These are phyloP conservation scores for Fusarium buharicum DNA, from an alignment of 2,329 filamentous ascomycete species.

Conservation along the genomic window DNA sequence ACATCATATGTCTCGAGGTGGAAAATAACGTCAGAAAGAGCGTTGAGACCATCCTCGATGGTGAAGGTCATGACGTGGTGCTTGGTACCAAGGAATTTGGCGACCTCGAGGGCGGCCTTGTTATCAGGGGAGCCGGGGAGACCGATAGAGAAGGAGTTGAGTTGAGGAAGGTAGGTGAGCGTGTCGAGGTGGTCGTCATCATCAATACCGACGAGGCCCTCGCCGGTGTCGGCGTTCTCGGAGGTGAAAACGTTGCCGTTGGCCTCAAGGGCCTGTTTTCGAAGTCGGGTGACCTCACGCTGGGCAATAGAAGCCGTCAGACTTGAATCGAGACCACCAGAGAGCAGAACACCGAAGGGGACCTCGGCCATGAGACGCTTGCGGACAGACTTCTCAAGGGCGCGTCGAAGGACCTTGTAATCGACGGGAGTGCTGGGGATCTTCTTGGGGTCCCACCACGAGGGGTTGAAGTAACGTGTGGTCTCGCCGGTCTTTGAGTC, in stretches of 20 bases:
- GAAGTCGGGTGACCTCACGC: slow-evolving; percentile 84
- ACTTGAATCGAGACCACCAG: slow-evolving; percentile 94
- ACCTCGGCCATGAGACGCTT: slow-evolving; percentile 99
- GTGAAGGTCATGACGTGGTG: slow-evolving; percentile 99
- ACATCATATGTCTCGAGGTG: slow-evolving; percentile 98
- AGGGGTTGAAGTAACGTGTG: slow-evolving; percentile 89
- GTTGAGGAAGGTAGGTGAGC: slow-evolving; percentile 88
- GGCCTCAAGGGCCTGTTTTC: slow-evolving; percentile 67
- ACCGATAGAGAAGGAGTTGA: slow-evolving; percentile 99
- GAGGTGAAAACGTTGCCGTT: slow-evolving; percentile 58
- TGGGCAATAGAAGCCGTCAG: slow-evolving; percentile 95
- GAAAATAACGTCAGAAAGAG: slow-evolving; percentile 96
- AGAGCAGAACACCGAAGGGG: slow-evolving; percentile 94
- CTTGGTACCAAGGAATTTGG: slow-evolving; percentile 96
- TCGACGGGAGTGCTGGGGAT: slow-evolving; percentile 85
- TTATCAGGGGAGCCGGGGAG: slow-evolving; percentile 93
- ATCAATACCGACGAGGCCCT: slow-evolving; percentile 91
- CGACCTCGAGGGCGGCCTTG: slow-evolving; percentile 89
- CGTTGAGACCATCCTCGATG: slow-evolving; percentile 95
- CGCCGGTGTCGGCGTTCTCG: slow-evolving; percentile 68
- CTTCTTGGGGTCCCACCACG: slow-evolving; percentile 87
- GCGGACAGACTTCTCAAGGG: slow-evolving; percentile 88
- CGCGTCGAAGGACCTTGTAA: slow-evolving; percentile 81
- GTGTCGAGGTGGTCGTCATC: slow-evolving; percentile 90
- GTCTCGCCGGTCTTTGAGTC: slow-evolving; percentile 90